Evolutionary conservation across 2,329 filamentous ascomycete species (phyloP), one percentile per base, ranked within the genome.

Genomic region (Hortaea sp.): DNA sequence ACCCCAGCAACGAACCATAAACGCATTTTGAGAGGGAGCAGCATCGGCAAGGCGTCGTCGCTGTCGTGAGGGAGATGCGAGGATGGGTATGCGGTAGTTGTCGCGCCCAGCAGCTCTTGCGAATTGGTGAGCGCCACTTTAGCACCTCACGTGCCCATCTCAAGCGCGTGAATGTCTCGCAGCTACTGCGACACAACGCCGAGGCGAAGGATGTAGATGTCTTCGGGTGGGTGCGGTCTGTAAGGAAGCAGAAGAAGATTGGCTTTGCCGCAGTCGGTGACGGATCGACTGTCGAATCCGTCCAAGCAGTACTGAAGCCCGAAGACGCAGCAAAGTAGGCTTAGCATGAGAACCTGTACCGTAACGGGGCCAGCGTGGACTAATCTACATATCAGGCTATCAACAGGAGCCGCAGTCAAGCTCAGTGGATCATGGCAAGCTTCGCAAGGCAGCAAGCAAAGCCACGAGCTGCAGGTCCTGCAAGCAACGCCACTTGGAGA

Each of bases 261-360:
- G 82, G 84, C 5, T 97, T 98, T 68, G 83, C 89, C 44, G 79
- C 88, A 49, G 73, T 97, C 44, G 83, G 84, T 7, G 92, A 98
- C 71, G 92, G 92, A 39, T 94, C 88, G 9, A 88, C 85, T 38
- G 72, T 86, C 55, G 73, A 82, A 51, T 74, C 86, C 29, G 66
- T 97, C 46, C 92, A 98, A 69, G 87, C 84, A 40, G 80, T 95
- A 41, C 70, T 95, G 55, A 79, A 79, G 45, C 82, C 85, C 53
- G 73, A 77, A 41, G 74, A 88, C 61, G 81, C 84, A 54, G 74
- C 81, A 66, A 78, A 81, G 87, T 94, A 75, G 63, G 81, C 20
- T 20, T 20, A 20, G 20, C 20, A 20, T 20, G 20, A 20, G 20
- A 20, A 20, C 20, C 20, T 9, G n/a, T 37, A 37, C 34, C 34